Evolutionary conservation across 805 yeast species (phyloP), one percentile per base, ranked within the genome.

Genomic region (Candida maltosa): DNA sequence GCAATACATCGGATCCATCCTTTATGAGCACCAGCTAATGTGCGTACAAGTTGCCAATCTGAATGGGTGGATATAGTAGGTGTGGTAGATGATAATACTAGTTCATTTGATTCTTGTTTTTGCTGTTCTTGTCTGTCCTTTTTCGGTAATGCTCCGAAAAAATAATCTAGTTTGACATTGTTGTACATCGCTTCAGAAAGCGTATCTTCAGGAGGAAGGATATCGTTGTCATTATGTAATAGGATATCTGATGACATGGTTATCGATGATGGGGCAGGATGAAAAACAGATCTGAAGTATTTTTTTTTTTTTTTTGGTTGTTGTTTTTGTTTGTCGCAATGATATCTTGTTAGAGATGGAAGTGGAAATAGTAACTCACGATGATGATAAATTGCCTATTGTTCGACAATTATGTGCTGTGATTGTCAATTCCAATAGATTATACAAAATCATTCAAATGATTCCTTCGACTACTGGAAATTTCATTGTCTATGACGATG

Each of bases 1-100:
- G 82, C 71, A 3, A 88, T 64, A n/a, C 86, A 73, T 30, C 95
- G 70, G 1, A 93, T 87, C 89, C 97, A 89, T 0, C 99, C 98
- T 26, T 76, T 71, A 55, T 93, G 98, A 3, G 97, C 97, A 3
- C 70, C 69, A 1, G 85, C 78, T 1, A 91, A 69, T 3, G 91
- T 87, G 38, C 83, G 69, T 52, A 68, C 70, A 5, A 86, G 68
- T 46, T 76, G 75, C 95, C 95, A 87, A 14, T 42, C 23, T 18
- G 34, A 23, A 8, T 10, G 29, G 11, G 7, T 7, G 15, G 16
- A 23, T n/a, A 16, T 10, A 19, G 17, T 12, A 26, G 35, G 24
- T 30, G n/a, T 12, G n/a, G n/a, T n/a, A n/a, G n/a, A n/a, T 21
- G 14, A 16, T 24, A n/a, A 26, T 17, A 26, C 29, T 10, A 24